Evolutionary conservation across 73 alveolate species (phyloP), one percentile per base, ranked within the genome.

Genomic region (Halteria grandinella): DNA sequence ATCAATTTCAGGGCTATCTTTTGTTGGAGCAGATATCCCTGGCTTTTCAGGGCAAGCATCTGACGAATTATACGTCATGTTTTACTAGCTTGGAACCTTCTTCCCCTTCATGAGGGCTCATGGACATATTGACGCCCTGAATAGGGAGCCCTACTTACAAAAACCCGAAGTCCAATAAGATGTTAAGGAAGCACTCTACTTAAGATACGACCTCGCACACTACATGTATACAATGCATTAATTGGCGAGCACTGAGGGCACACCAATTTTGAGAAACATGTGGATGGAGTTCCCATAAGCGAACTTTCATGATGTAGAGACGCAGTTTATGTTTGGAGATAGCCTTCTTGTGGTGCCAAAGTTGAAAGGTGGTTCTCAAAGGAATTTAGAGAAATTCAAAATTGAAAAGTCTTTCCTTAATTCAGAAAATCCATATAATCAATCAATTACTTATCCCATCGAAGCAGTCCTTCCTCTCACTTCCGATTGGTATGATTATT

Each of bases 141-240:
- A 97, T 59, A 92, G 99, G 85, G 99, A 96, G 71, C 99, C 99
- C 28, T 96, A 95, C 97, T 17, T 33, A 15, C 60, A 69, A 40
- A 75, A 45, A 21, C 80, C 51, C 20, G 34, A 55, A 14, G 50
- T 17, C 21, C 10, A 18, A 34, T 58, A 49, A 23, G 71, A 31
- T 11, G 48, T 80, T 36, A 55, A 77, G 28, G 66, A 48, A 23
- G 70, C 82, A 6, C 7, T 75, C 0, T 34, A 28, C 18, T 37
- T 20, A 28, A 88, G 97, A 83, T 91, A 91, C 69, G 66, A 39
- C 20, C 53, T 89, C 47, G 63, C 79, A 10, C 90, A 87, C 0
- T 74, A 89, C 54, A 34, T 73, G 84, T n/a, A n/a, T n/a, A n/a
- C n/a, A n/a, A n/a, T n/a, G 0, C 76, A 75, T 37, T 88, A 76